Percentiles rank a stretch among this genome's conserved stretches.
phyloP scores from a whole-genome alignment of 495 filamentous ascomycete species.

The Rusavskia elegans region DNA sequence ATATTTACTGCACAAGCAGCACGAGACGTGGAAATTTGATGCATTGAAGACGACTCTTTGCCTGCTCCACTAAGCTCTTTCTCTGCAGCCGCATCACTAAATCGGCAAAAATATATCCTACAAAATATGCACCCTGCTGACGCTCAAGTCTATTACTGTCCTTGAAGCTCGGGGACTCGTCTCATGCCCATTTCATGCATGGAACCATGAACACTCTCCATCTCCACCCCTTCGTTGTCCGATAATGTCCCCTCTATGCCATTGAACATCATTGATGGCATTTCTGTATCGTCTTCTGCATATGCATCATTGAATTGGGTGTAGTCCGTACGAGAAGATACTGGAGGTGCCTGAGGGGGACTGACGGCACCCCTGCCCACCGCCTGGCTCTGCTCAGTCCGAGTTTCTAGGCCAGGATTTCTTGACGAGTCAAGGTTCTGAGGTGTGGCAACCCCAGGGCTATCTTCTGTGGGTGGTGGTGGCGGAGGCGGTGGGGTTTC shows the following conservation, averaged over 20 bases:
- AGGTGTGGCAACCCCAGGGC: background rate
- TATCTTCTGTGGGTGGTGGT: constrained; percentile 23
- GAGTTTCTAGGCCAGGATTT: background rate
- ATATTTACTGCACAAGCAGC: no score
- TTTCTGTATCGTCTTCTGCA: background rate
- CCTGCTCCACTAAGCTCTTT: background rate
- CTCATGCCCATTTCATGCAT: background rate
- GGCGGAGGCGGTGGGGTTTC: constrained; percentile 26
- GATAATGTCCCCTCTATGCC: background rate
- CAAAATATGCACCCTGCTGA: background rate
- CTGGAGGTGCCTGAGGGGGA: background rate
- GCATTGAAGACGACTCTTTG: no score
- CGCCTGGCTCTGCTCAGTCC: no score
- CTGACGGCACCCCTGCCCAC: background rate
- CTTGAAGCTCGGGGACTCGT: background rate
- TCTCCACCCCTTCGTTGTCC: background rate
- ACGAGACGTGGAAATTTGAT: no score
- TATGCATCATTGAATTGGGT: background rate
- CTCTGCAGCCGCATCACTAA: background rate
- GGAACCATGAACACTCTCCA: background rate
- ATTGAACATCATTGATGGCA: background rate
- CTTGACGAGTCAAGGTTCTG: background rate
- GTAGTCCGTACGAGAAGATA: background rate
- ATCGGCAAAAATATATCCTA: background rate
- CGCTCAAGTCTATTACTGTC: background rate